Percentiles rank a stretch among this genome's conserved stretches.
phyloP scores from a whole-genome alignment of 2,329 filamentous ascomycete species.

The Lasiodiplodia sp. region DNA sequence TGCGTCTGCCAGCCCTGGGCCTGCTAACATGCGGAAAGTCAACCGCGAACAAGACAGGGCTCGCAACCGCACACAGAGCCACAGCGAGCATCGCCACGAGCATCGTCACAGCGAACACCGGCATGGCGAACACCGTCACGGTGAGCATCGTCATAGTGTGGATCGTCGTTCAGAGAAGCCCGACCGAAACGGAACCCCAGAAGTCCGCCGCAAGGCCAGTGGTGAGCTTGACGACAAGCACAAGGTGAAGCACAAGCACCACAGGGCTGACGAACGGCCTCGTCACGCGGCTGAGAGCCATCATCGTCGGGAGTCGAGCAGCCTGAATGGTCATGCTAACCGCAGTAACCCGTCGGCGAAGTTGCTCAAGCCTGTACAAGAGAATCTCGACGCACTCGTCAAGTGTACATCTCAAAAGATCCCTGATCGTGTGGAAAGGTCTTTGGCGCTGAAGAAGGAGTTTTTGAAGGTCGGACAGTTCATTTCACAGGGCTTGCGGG shows the following conservation, averaged over 20 bases:
- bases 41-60: conserved; percentile 49
- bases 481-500: conserved; percentile 58
- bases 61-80: conserved; percentile 40
- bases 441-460: conserved; percentile 67
- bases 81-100: conserved; percentile 24
- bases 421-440: conserved; percentile 67
- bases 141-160: conserved; percentile 47
- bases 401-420: conserved; percentile 69
- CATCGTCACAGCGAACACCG: conserved; percentile 44
- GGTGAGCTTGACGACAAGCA: conserved; percentile 61
- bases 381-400: conserved; percentile 66
- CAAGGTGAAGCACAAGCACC: conserved; percentile 53
- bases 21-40: conserved; percentile 50
- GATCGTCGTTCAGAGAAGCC: conserved; percentile 47
- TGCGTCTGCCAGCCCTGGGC: conserved; percentile 75
- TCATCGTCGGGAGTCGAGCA: conserved; percentile 37
- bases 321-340: conserved; percentile 9
- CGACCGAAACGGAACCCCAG: conserved; percentile 52
- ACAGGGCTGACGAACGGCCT: conserved; percentile 60
- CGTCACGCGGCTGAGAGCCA: conserved; percentile 36
- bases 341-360: conserved; percentile 50
- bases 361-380: conserved; percentile 63
- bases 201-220: conserved; percentile 52
- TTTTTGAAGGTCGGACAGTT: conserved; percentile 69
- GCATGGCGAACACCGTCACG: conserved; percentile 49